Evolutionary conservation across 805 yeast genomes (phyloP), one percentile per base, ranked within the genome.

Genomic region (Starmerella ratchasimensis): DNA sequence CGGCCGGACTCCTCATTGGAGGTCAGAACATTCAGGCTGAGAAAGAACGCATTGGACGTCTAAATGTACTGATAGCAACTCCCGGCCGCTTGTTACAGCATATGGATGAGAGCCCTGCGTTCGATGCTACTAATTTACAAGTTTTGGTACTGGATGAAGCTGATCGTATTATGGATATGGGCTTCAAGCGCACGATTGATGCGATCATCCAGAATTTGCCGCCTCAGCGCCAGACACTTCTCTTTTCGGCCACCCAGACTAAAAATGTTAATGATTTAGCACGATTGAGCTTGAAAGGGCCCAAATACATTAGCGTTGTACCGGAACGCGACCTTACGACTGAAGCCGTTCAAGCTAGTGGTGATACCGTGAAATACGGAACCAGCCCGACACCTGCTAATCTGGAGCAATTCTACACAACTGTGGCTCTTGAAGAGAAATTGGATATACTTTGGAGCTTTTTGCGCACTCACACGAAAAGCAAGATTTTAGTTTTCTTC

Each of bases 21-120:
- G 96, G 96, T 27, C 83, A 86, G 54, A 94, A 83, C 54, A 79
- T 80, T 22, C 70, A 72, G 42, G 80, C 68, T 49, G 96, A 84
- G 56, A 71, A 72, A 44, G 94, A 81, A 36, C 70, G 96, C 54
- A 71, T 84, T 6, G 69, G 77, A 0, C 69, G 70, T 47, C 76
- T 84, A 60, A 86, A 84, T 57, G 80, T 84, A 31, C 63, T 84
- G 38, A 78, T 84, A 23, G 90, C 94, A 11, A 84, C 96, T 0
- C 96, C 96, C 0, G 96, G 96, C 3, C 67, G 96, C 55, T 60
- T 84, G 15, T 63, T 86, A 32, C 96, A 84, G 55, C 95, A 84
- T 55, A 68, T 84, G 71, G 93, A 86, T 55, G 93, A 86, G 55
- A 75, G 93, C 6, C 77, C 78, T 1, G 83, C 83, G 1, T 69